A percentile compares a stretch with the other conserved stretches of the same genome.
Conservation (phyloP, 1,139 yeast genomes). For the Meyerozyma athensensis region DNA sequence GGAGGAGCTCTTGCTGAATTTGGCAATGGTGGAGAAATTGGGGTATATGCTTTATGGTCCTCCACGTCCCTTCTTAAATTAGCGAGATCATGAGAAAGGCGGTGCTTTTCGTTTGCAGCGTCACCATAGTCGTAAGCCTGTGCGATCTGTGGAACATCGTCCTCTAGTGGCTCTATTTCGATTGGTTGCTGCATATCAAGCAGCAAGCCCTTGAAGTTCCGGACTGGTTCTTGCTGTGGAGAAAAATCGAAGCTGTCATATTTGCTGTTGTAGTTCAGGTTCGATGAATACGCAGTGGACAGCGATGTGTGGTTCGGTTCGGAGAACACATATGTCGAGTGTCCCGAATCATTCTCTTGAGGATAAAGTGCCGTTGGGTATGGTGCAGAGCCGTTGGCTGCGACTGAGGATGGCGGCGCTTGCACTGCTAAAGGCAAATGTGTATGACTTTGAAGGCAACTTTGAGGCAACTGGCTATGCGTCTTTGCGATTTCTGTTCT, state of each 20-base stretch:
- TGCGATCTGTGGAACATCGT: neutral
- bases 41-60: slow-evolving; percentile 18
- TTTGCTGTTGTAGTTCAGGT: neutral
- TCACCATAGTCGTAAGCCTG: slow-evolving; percentile 6
- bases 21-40: slow-evolving; percentile 12
- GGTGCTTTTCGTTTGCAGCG: slow-evolving; percentile 11
- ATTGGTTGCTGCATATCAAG: slow-evolving; percentile 18
- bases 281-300: slow-evolving; percentile 1
- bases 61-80: slow-evolving; percentile 29
- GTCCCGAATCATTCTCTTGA: slow-evolving; percentile 1
- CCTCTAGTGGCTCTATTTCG: neutral
- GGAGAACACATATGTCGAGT: neutral
- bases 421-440: no score
- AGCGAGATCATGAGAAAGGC: slow-evolving; percentile 28
- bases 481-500: no score
- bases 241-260: slow-evolving; percentile 3
- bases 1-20: slow-evolving; percentile 6
- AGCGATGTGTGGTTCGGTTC: neutral
- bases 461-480: no score
- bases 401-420: no score
- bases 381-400: neutral
- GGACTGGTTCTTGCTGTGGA: slow-evolving; percentile 7
- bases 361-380: neutral
- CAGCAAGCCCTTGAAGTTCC: slow-evolving; percentile 29
- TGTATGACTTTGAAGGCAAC: no score